Percentiles rank a stretch among this genome's conserved stretches.
Conservation (phyloP, 768 basidiomycete genomes). For the Kwoniella dejecticola region DNA sequence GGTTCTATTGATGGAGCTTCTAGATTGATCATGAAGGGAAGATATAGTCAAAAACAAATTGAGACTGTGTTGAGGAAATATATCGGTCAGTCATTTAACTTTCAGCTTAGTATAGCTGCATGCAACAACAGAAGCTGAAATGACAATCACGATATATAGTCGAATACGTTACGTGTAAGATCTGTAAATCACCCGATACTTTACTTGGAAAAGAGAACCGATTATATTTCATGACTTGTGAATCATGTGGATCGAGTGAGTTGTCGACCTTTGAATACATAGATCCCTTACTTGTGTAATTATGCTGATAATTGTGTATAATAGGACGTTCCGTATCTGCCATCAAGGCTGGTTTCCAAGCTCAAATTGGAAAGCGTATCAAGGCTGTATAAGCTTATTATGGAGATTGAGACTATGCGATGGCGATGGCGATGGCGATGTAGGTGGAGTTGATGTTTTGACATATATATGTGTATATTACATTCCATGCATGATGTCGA, state of each 20-base stretch:
- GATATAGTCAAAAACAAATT: constrained; percentile 97
- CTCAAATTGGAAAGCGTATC: constrained; percentile 63
- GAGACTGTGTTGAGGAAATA: constrained; percentile 95
- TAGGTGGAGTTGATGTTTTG: not conserved
- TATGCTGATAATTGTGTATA: too few relatives aligned
- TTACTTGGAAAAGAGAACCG: constrained; percentile 96
- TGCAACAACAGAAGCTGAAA: not conserved
- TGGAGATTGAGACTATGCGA: not conserved
- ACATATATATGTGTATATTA: constrained; percentile 8
- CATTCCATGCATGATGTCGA: constrained; percentile 7
- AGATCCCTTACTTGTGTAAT: not conserved
- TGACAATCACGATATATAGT: constrained; percentile 60
- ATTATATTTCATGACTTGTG: constrained; percentile 77
- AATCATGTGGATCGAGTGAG: constrained; percentile 54
- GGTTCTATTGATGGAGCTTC: constrained; percentile 91
- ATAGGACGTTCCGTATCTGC: constrained; percentile 81
- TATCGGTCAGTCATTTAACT: constrained; percentile 68
- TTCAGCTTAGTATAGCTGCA: not conserved
- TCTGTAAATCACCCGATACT: constrained; percentile 98
- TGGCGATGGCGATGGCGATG: too few relatives aligned
- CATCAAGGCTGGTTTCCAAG: constrained; percentile 99
- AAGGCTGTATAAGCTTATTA: constrained; percentile 33
- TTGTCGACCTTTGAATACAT: constrained; percentile 1
- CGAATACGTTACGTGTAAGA: constrained; percentile 99
- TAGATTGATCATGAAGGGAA: constrained; percentile 92